Base-by-base conservation (phyloP, 2,329 filamentous ascomycete genomes). In the Colletotrichum liaoningense region DNA sequence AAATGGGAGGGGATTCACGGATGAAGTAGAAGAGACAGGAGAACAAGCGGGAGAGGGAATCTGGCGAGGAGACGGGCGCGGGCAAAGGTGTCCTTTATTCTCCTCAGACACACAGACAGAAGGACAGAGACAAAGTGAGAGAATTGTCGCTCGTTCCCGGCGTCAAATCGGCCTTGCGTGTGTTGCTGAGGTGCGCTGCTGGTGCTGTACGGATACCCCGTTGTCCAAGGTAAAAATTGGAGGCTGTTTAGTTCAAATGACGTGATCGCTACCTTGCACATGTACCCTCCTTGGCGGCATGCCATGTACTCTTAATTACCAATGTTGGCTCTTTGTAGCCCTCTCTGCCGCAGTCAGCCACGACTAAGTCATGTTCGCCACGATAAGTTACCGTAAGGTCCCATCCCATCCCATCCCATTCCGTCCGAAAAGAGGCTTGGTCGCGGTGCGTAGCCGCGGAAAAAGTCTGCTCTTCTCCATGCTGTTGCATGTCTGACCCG, bases 161-260 rank as follows among this genome's bases (percentile, higher is more conserved):
- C 67, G 68, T 72, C 46, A 72, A 75, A 67, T 67, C 71, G 70
- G 70, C 70, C 42, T 73, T 63, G 56, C 56, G 60, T 49, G 38
- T 19, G 35, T 56, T 58, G 66, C 33, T 24, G 46, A 42, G 38
- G 38, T 42, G 16, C 42, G 42, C 19, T 49, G 42, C 42, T 49
- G 42, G 19, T 49, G 38, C 38, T 42, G 42, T 49, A 49, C 42
- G 42, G 42, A 49, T 49, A 46, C 49, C 62, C 63, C 65, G 60
- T 73, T 67, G 69, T 56, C 60, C 66, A 58, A 74, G 65, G 65
- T 69, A 72, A 74, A 72, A 73, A 70, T 74, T 49, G 70, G 70
- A 69, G 63, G 70, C 63, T 73, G 69, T 67, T 74, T 77, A 77
- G 76, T 72, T 74, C 68, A 69, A 75, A 77, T 77, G 76, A 77